Evolutionary conservation across 1,284 basidiomycete genomes (phyloP), one percentile per base, ranked within the genome.

Genomic region (Marasmius fiardii): DNA sequence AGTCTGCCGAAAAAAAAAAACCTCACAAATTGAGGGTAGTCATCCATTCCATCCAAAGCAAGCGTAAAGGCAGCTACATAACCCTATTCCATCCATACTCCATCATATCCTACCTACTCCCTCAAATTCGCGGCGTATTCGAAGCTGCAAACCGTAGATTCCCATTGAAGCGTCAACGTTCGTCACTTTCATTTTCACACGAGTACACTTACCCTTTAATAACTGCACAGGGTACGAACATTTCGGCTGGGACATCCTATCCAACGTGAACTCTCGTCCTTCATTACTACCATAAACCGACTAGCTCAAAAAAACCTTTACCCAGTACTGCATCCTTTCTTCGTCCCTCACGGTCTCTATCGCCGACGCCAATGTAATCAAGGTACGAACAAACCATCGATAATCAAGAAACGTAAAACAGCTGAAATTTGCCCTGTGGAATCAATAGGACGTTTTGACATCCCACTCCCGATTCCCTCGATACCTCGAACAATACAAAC

Each of bases 381-480:
- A 41, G 39, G 39, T 41, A 41, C 20, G 16, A 20, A 2, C 20
- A 20, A 20, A 2, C n/a, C 20, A 7, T n/a, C 7, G 11, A 7
- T 41, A 20, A 7, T 16, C 7, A n/a, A 18, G 16, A 18, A 18
- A 4, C 2, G 7, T 14, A 20, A 16, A 10, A 16, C 39, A 7
- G 39, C 39, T n/a, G 16, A n/a, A n/a, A n/a, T n/a, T n/a, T n/a
- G n/a, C n/a, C n/a, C 39, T 41, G 14, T 14, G 8, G 39, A 41
- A 41, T 41, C 5, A 14, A 28, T 26, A 33, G 26, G 43, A 53
- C 31, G 24, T 53, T 28, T 37, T 43, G n/a, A 23, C 33, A 41
- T 51, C 54, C 7, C 52, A 52, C 8, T 21, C 33, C 7, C 20
- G 33, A 18, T 76, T 72, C 56, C 71, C 71, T 1, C 75, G 75